A percentile compares a stretch with the other conserved stretches of the same genome.
These are phyloP conservation scores for Flaveria ramosissima DNA, from an alignment of 129 eudicot genomes.

Conservation along the genomic window DNA sequence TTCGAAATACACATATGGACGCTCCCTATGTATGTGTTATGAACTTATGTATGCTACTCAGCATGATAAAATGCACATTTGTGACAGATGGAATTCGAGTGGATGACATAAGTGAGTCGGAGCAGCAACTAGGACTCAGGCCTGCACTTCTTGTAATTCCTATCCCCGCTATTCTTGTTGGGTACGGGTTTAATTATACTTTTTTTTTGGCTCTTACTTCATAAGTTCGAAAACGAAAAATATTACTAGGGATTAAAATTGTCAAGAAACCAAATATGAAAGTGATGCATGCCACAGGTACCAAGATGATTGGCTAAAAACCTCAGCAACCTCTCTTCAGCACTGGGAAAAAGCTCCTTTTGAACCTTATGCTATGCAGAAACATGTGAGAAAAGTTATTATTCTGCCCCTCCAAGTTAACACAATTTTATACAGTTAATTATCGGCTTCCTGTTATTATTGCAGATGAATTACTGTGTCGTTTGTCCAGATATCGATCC, in stretches of 20 bases:
- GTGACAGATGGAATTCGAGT: conserved; percentile 64
- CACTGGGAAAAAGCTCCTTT: conserved; percentile 98
- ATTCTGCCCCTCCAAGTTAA: conserved; percentile 11
- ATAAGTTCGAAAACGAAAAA: neutral
- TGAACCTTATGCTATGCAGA: conserved; percentile 94
- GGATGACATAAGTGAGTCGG: conserved; percentile 78
- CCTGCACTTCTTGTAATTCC: conserved; percentile 86
- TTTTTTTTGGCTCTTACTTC: neutral
- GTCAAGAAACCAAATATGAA: neutral
- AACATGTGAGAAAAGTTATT: conserved; percentile 60
- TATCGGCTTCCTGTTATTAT: conserved; percentile 21
- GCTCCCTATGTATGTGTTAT: neutral
- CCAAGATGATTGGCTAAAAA: conserved; percentile 99
- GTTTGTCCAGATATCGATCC: conserved; percentile 99
- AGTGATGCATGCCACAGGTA: conserved; percentile 54
- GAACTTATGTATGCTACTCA: neutral
- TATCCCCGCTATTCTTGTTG: conserved; percentile 91
- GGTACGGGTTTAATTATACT: conserved; percentile 52
- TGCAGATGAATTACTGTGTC: conserved; percentile 91
- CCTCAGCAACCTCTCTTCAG: conserved; percentile 80
- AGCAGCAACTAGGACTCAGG: conserved; percentile 72
- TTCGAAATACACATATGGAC: neutral
- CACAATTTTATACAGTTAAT: neutral
- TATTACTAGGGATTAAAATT: neutral
- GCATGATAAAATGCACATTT: conserved; percentile 21